Base-by-base conservation (phyloP, 108 stramenopile genomes). In the Cyclotella sp. region DNA sequence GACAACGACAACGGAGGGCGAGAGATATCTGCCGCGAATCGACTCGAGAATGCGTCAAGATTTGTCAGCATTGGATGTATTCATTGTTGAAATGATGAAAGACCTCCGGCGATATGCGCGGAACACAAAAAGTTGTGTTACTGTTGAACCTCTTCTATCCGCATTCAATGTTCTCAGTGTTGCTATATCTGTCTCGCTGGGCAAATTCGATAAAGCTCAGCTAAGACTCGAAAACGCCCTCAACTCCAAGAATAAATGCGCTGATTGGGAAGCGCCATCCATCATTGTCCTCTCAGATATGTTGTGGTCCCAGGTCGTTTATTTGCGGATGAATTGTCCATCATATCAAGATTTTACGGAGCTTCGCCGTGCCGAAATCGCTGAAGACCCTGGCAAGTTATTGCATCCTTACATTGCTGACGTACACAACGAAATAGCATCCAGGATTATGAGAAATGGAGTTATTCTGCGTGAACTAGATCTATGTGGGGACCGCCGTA, bases 281-380 rank as follows among this genome's bases (percentile, higher is more conserved):
- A 41, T 82, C 26, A 63, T 73, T 66, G 68, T 65, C 0, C 13
- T 73, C 5, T 77, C 81, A 18, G 76, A 77, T 53, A 49, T 64
- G n/a, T 24, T 82, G 18, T 82, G 81, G 81, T 77, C 76, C 13
- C 81, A 82, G 41, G 40, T 73, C 9, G 59, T 80, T 19, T n/a
- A 60, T 41, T 28, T 77, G 14, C 58, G 59, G 7, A 77, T 68
- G 68, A 19, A 30, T 27, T 77, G 67, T 42, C 72, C 72, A 58
- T 46, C 58, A 7, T 57, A 45, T 28, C 6, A 39, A 28, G n/a
- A 65, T 40, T 61, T 62, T 27, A 34, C 9, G n/a, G 47, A 58
- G 19, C 60, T 30, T 24, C 30, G 15, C 14, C n/a, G 16, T n/a
- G 29, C 0, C 21, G 61, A 28, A 24, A 29, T 6, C 40, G 43